Evolutionary conservation across 2,329 filamentous ascomycete genomes (phyloP).

Genomic region (Didymella keratinophila): DNA sequence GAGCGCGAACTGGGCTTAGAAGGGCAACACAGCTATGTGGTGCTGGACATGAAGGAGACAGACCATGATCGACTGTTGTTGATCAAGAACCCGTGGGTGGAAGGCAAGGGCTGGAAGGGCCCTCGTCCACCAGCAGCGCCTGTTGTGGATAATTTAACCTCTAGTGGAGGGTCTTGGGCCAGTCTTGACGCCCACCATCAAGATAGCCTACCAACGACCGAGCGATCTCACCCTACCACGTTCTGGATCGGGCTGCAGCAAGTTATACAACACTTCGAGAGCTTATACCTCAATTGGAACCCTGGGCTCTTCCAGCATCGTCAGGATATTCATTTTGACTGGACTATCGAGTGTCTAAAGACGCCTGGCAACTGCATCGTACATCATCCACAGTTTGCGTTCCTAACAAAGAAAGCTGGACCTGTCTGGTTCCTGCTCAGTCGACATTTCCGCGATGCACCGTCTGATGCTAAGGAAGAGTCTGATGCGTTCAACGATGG

Average conservation of each 20-base stretch:
- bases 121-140: conserved; percentile 36
- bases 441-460: conserved; percentile 77
- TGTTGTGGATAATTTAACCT: conserved; percentile 28
- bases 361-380: conserved; percentile 78
- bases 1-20: conserved; percentile 83
- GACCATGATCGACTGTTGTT: conserved; percentile 72
- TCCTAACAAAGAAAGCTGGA: conserved; percentile 63
- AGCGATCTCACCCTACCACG: conserved; percentile 68
- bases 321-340: conserved; percentile 89
- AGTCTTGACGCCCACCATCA: conserved; percentile 34
- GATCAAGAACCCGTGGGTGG: conserved; percentile 95
- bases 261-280: conserved; percentile 90
- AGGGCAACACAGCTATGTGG: conserved; percentile 91
- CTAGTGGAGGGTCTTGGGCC: conserved; percentile 24
- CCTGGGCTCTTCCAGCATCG: conserved; percentile 80
- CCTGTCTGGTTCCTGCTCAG: conserved; percentile 84
- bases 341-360: conserved; percentile 65
- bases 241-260: conserved; percentile 95
- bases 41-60: conserved; percentile 77
- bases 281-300: conserved; percentile 97
- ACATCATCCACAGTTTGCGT: conserved; percentile 67
- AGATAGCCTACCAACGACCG: conserved; percentile 40
- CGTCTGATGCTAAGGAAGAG: conserved; percentile 45
- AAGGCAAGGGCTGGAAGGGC: conserved; percentile 77
- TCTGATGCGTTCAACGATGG: conserved; percentile 46